A percentile compares a stretch with the other conserved stretches of the same genome.
These are phyloP conservation scores for Malus hybrid DNA, from an alignment of 331 rosid genomes.

Conservation along the genomic window DNA sequence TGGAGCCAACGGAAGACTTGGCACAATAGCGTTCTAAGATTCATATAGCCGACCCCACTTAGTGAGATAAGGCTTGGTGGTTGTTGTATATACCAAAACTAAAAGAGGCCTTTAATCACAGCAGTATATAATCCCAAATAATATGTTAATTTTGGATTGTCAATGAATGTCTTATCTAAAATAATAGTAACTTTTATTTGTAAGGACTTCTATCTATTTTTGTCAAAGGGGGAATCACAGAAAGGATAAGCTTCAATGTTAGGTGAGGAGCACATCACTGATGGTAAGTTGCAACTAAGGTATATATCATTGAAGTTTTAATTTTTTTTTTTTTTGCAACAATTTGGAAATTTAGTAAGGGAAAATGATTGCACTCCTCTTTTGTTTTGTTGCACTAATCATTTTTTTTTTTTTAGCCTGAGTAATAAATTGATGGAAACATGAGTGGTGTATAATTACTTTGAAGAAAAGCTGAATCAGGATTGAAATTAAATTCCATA, in stretches of 20 bases:
- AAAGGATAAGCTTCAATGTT: background rate
- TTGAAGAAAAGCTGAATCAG: background rate
- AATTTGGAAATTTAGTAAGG: background rate
- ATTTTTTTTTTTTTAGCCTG: background rate
- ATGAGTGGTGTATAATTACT: background rate
- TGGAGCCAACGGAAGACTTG: no score
- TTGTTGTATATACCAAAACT: no score
- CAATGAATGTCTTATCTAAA: no score
- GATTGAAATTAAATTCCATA: no score
- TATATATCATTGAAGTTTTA: background rate
- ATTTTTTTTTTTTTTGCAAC: background rate
- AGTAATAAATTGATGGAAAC: background rate
- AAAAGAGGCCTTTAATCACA: no score
- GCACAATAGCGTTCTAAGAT: no score
- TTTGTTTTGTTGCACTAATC: background rate
- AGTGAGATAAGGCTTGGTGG: no score
- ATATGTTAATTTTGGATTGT: no score
- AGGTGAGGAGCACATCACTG: constrained; percentile 20
- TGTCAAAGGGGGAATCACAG: background rate
- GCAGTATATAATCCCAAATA: no score
- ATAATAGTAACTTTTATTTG: background rate
- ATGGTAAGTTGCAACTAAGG: background rate
- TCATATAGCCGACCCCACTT: no score
- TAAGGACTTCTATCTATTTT: background rate
- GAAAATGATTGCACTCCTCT: background rate